phyloP scores from a whole-genome alignment of 768 basidiomycete genomes.

The Rhodotorula graminis region DNA sequence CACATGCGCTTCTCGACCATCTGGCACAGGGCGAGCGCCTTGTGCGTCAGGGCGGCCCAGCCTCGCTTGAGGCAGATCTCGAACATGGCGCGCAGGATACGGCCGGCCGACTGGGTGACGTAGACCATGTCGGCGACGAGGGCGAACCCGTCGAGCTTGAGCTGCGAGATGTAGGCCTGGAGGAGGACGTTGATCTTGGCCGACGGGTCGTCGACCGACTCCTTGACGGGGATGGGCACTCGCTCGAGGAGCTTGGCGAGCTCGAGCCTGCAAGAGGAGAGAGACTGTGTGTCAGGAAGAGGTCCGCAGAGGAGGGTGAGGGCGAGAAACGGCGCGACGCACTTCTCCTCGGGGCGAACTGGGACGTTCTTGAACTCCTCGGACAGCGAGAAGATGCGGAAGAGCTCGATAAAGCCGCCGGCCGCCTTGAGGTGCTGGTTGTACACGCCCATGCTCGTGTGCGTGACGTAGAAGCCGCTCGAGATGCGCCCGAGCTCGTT shows the following conservation, averaged over 20 bases:
- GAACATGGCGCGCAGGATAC: constrained; percentile 90
- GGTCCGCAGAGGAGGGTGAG: neutral
- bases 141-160: constrained; percentile 77
- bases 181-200: constrained; percentile 96
- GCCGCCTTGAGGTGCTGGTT: constrained; percentile 79
- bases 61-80: constrained; percentile 96
- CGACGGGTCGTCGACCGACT: constrained; percentile 89
- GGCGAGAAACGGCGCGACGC: neutral
- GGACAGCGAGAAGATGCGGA: constrained; percentile 88
- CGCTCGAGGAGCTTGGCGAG: constrained; percentile 82
- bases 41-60: constrained; percentile 92
- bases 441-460: constrained; percentile 93
- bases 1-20: constrained; percentile 61
- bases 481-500: constrained; percentile 92
- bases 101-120: constrained; percentile 93
- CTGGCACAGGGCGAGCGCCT: constrained; percentile 87
- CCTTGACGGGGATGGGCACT: constrained; percentile 95
- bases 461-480: constrained; percentile 90
- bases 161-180: constrained; percentile 87
- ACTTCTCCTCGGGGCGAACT: constrained; percentile 61
- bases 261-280: constrained; percentile 61
- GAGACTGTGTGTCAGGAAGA: constrained; percentile 41
- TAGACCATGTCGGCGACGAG: constrained; percentile 62
- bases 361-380: constrained; percentile 90
- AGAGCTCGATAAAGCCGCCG: constrained; percentile 75